Evolutionary conservation across 768 basidiomycete species (phyloP), one percentile per base, ranked within the genome.

Genomic region (Amanita muscaria): DNA sequence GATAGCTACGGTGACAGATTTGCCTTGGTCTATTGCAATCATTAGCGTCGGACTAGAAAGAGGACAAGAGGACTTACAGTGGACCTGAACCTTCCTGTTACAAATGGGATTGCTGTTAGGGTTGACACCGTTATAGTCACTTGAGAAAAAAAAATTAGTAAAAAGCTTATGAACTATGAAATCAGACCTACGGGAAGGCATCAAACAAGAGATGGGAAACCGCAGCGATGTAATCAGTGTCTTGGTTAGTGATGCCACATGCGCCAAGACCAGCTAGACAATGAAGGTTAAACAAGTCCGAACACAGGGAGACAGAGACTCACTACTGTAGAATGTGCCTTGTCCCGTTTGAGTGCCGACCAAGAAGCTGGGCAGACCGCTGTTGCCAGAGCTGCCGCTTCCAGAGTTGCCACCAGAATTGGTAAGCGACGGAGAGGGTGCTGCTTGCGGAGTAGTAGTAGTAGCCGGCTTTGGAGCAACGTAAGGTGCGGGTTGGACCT

Each of bases 81-180:
- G 55, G 12, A 61, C 68, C 6, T 44, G 56, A 43, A 83, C 62
- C 43, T 63, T 51, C 54, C 62, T 69, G 52, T 64, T 64, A 57
- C 88, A 90, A 44, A 90, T 59, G 25, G 88, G 85, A 65, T 91
- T 88, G 44, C 50, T 55, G 60, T 89, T 90, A 21, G 87, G 82
- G 67, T 90, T 77, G 5, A 40, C 66, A 19, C 73, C 71, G 14
- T 61, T 41, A 57, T 77, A 82, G 8, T 68, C 73, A 35, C 83
- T 86, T 47, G 21, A 41, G 30, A 29, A 42, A 34, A 21, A 15
- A 16, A 47, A n/a, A 44, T 24, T 41, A 40, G 27, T 30, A 42
- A 30, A 36, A 9, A 44, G 22, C 42, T 23, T 31, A 36, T 23
- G 35, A 25, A 16, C 9, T 12, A 15, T 44, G n/a, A 22, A 14